phyloP scores from a whole-genome alignment of 2,329 filamentous ascomycete genomes.

The Paramyrothecium roridum region DNA sequence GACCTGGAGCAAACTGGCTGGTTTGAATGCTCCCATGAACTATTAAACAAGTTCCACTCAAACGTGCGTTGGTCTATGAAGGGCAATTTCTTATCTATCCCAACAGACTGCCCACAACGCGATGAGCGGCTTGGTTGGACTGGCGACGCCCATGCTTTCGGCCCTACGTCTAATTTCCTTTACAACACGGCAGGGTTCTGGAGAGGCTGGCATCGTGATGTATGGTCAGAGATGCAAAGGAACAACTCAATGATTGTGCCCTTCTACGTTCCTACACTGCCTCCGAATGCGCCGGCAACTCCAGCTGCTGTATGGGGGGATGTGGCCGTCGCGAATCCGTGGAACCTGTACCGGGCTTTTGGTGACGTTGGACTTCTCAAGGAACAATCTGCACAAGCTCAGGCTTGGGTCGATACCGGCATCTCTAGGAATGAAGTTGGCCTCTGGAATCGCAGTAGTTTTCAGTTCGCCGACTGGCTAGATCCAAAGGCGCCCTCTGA shows the following conservation, averaged over 20 bases:
- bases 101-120: conserved; percentile 54
- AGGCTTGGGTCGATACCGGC: background rate
- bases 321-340: background rate
- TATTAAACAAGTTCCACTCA: conserved; percentile 50
- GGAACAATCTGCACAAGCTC: background rate
- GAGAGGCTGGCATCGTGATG: conserved; percentile 45
- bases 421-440: background rate
- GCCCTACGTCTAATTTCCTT: conserved; percentile 44
- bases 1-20: conserved; percentile 48
- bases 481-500: conserved; percentile 12
- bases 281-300: background rate
- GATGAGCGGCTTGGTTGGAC: conserved; percentile 53
- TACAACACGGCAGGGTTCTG: conserved; percentile 48
- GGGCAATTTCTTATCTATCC: conserved; percentile 54
- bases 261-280: background rate
- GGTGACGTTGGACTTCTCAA: background rate
- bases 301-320: background rate
- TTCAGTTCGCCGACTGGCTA: conserved; percentile 23
- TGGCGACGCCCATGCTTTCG: conserved; percentile 47
- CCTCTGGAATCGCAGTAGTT: background rate
- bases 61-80: conserved; percentile 55
- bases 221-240: conserved; percentile 13
- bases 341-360: background rate
- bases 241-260: background rate
- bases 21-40: conserved; percentile 48